Evolutionary conservation across 495 filamentous ascomycete genomes (phyloP).

Genomic region (Aspergillus egyptiacus): DNA sequence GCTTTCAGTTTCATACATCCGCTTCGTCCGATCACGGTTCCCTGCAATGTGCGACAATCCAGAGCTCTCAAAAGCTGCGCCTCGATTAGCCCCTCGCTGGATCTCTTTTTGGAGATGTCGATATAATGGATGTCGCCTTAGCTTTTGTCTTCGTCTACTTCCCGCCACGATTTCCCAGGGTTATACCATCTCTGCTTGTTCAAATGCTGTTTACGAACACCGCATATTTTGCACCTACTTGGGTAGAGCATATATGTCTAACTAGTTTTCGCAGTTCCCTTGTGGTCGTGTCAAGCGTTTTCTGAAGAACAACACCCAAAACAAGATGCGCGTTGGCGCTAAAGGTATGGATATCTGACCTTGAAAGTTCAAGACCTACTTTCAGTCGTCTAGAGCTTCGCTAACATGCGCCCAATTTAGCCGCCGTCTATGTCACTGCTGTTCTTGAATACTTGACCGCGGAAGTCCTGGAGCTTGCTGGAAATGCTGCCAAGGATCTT

Average conservation of each 20-base stretch:
- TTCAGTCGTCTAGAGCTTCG: neutral
- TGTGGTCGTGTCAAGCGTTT: constrained; percentile 99
- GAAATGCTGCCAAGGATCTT: constrained; percentile 97
- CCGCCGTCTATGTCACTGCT: constrained; percentile 95
- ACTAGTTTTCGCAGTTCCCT: constrained; percentile 64
- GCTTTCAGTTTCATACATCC: neutral
- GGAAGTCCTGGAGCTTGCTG: constrained; percentile 96
- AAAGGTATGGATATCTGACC: constrained; percentile 52
- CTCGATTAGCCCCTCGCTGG: neutral
- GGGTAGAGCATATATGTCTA: constrained; percentile 6
- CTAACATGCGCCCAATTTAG: constrained; percentile 34
- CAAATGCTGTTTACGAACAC: neutral
- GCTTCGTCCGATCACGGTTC: constrained; percentile 1
- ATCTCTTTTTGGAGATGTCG: neutral
- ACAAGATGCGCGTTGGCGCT: constrained; percentile 99
- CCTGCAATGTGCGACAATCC: neutral
- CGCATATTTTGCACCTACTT: neutral
- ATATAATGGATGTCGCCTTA: neutral
- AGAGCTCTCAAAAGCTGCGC: neutral
- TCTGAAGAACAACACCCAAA: constrained; percentile 97
- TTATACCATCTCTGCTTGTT: neutral
- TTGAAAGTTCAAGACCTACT: neutral
- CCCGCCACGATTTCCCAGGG: neutral
- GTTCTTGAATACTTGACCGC: constrained; percentile 98
- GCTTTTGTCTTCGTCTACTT: neutral